Evolutionary conservation across 805 yeast genomes (phyloP), one percentile per base, ranked within the genome.

Genomic region (Candida nanaspora): DNA sequence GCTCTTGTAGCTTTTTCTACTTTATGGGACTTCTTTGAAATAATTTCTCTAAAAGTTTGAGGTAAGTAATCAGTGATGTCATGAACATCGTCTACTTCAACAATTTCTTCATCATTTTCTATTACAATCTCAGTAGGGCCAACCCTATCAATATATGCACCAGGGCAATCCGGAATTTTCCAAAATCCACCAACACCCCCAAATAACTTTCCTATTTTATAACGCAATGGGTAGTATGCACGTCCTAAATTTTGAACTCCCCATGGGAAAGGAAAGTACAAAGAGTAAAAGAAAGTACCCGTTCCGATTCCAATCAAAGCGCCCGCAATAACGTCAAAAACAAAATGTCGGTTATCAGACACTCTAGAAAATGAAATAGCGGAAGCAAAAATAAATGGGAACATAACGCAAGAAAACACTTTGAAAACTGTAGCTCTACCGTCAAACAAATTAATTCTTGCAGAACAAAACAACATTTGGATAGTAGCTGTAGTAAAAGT

Each of bases 341-440:
- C 38, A 41, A 61, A 66, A 48, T 71, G 76, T 28, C 75, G 51
- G 46, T 70, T 66, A 44, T 72, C 77, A n/a, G 76, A 66, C n/a
- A 66, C 55, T 40, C 76, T 51, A 3, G 76, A 63, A 19, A 63
- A 56, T 0, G 72, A 49, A 3, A 71, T 62, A 33, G 54, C 50
- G 2, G 57, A 37, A 0, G 75, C 66, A 3, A 63, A 29, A 11
- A 55, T 42, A 4, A 64, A 43, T 0, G 76, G 76, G 18, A 46
- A 51, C 3, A 60, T n/a, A 2, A 65, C 35, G 1, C 64, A 54
- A 5, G 61, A 13, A 0, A 68, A 26, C 0, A 61, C 46, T 38
- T 66, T 66, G 38, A 57, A 47, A 8, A 67, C 56, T 6, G 61
- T 50, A 1, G 66, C 66, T 33, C 68, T 50, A 7, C 55, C 54